These are phyloP conservation scores for Boechera divaricarpa DNA, from an alignment of 345 rosid species.

Conservation along the genomic window DNA sequence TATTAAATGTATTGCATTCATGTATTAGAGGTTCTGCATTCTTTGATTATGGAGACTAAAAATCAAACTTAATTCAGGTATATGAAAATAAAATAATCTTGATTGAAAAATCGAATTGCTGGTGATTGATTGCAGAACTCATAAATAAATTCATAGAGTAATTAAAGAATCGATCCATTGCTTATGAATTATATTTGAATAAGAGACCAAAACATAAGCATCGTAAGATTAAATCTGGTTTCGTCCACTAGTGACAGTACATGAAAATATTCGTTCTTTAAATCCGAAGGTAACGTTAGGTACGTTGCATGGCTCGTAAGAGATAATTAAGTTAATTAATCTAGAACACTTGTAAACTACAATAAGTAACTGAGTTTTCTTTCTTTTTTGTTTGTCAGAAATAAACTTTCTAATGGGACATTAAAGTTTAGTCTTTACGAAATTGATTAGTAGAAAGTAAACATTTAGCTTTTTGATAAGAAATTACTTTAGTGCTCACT, in stretches of 20 bases:
- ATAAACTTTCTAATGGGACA: background rate
- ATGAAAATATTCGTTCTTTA: conserved; percentile 8
- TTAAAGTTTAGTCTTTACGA: conserved; percentile 5
- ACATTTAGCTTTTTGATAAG: background rate
- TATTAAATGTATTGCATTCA: background rate
- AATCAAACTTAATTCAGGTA: background rate
- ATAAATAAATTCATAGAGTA: background rate
- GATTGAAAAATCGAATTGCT: background rate
- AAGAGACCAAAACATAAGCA: conserved; percentile 21
- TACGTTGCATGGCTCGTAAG: conserved; percentile 36
- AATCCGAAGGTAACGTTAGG: conserved; percentile 30
- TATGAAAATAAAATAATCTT: background rate
- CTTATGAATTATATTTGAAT: background rate
- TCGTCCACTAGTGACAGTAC: conserved; percentile 33
- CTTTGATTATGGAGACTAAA: background rate
- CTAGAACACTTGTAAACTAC: conserved; percentile 7
- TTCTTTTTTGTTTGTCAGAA: background rate
- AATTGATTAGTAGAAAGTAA: conserved; percentile 3
- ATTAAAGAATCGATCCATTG: background rate
- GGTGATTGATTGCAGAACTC: background rate
- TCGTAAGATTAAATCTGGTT: conserved; percentile 24
- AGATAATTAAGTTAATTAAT: conserved; percentile 28
- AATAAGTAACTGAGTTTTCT: conserved; percentile 1
- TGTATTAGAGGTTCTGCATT: background rate
- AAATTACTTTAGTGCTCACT: conserved; percentile 9